A percentile compares a stretch with the other conserved stretches of the same genome.
These are phyloP conservation scores for Trypanosoma congolense DNA, from an alignment of 208 protist genomes.

Conservation along the genomic window DNA sequence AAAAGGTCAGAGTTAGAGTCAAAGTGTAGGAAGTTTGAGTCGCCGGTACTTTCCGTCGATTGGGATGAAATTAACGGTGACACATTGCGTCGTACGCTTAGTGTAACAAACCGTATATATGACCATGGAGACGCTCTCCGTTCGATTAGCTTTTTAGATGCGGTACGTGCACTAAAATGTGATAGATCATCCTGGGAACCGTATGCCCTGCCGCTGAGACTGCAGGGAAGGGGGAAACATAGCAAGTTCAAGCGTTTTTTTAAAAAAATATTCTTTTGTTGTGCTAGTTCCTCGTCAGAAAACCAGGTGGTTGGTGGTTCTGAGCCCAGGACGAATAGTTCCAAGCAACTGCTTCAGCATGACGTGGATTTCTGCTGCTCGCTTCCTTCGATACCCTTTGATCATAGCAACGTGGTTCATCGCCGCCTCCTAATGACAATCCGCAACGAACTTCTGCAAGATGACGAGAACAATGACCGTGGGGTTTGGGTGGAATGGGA, in stretches of 20 bases:
- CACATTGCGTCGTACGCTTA: not conserved
- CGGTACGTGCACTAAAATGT: conserved; percentile 13
- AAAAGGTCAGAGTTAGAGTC: not conserved
- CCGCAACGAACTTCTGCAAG: conserved; percentile 33
- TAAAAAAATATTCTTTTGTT: conserved; percentile 6
- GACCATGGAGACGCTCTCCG: not conserved
- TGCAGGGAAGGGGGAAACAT: not conserved
- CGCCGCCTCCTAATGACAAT: conserved; percentile 53
- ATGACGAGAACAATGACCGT: not conserved
- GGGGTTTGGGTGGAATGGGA: conserved; percentile 43
- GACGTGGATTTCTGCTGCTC: conserved; percentile 20
- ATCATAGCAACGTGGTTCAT: conserved; percentile 32
- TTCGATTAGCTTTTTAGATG: conserved; percentile 16
- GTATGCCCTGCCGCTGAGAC: conserved; percentile 1
- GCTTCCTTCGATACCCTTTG: conserved; percentile 24
- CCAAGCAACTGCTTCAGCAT: conserved; percentile 5
- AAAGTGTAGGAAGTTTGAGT: not conserved
- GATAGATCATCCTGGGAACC: conserved; percentile 22
- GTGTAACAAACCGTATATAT: not conserved
- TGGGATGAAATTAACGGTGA: conserved; percentile 21
- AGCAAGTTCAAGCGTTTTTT: conserved; percentile 4
- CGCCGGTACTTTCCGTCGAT: conserved; percentile 1
- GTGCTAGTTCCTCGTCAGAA: not conserved
- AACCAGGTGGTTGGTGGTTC: not conserved
- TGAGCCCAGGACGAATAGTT: not conserved